Percentiles rank a stretch among this genome's conserved stretches.
These are phyloP conservation scores for Ascochyta lentis DNA, from an alignment of 2,329 filamentous ascomycete species.

Conservation along the genomic window DNA sequence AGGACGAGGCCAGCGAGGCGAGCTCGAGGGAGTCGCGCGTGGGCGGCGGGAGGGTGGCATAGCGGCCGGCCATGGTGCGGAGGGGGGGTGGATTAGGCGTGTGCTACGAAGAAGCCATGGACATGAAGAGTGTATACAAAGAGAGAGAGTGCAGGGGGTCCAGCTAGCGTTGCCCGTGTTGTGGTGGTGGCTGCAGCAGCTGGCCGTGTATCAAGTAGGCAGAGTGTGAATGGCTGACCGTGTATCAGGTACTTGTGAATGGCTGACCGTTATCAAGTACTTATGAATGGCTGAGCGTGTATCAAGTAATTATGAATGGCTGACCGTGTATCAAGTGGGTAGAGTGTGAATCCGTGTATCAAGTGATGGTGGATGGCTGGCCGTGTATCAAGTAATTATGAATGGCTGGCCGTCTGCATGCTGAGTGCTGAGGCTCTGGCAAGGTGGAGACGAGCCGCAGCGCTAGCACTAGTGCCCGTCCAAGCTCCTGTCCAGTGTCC, in stretches of 20 bases:
- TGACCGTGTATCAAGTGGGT: not conserved
- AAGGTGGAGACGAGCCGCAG: conserved; percentile 6
- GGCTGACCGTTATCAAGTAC: too few relatives aligned
- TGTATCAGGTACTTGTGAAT: too few relatives aligned
- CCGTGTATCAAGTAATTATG: too few relatives aligned
- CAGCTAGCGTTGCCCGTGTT: too few relatives aligned
- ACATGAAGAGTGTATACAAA: not conserved
- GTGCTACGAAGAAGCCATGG: conserved; percentile 36
- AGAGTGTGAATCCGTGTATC: too few relatives aligned
- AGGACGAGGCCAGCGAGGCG: conserved; percentile 89
- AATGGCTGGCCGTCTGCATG: too few relatives aligned
- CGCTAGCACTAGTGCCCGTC: too few relatives aligned
- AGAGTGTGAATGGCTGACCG: not conserved
- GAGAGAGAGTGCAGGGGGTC: not conserved
- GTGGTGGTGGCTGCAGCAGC: too few relatives aligned
- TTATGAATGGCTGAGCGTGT: too few relatives aligned
- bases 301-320: not conserved
- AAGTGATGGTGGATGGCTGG: too few relatives aligned
- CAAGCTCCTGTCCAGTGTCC: too few relatives aligned
- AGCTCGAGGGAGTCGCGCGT: conserved; percentile 94
- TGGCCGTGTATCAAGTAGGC: too few relatives aligned
- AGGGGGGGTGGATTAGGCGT: not conserved
- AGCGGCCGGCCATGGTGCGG: conserved; percentile 48
- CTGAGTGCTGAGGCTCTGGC: not conserved
- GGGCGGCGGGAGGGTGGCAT: conserved; percentile 46